Base-by-base conservation (phyloP, 495 filamentous ascomycete species). In the Elasticomyces elasticus region DNA sequence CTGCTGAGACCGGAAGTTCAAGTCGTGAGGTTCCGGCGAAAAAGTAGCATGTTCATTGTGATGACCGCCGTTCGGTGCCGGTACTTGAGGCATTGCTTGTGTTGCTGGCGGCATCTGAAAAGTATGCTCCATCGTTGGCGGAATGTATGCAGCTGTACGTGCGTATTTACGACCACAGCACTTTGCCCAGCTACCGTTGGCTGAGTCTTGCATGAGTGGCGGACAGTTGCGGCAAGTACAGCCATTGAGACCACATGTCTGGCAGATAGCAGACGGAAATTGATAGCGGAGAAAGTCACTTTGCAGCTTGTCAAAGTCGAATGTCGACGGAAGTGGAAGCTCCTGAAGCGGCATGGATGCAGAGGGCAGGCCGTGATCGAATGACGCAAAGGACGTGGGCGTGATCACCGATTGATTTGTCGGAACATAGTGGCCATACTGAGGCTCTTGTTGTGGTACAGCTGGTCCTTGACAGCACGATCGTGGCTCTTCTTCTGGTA, bases 181-280 rank as follows among this genome's bases (percentile, higher is more conserved):
- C 23, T 61, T 48, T 12, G 54, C 58, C 58, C 58, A 61, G 54
- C 54, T 57, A 11, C 58, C 58, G 23, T 28, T 43, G 22, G 25
- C 47, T 13, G 44, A 45, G 30, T 43, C 52, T 37, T 61, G 58
- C 58, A 61, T 56, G 12, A 54, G 44, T 20, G 58, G 43, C 10
- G 58, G 58, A 37, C 58, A 61, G 37, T 54, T 61, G 1, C 49
- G 30, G 28, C 58, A 61, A n/a, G 58, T 61, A 49, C 58, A 61
- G 41, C 58, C 58, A 40, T 41, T 56, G n/a, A 61, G 48, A 26
- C 58, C 58, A 25, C 58, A 61, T 3, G 51, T 61, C 45, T 61
- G 58, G 35, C 58, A 61, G 26, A 61, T 61, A 17, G 54, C 58
- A 5, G 48, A 53, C 10, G 58, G 58, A 31, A 57, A 57, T 26